phyloP scores from a whole-genome alignment of 805 yeast species.

The Yamadazyma philogaea region DNA sequence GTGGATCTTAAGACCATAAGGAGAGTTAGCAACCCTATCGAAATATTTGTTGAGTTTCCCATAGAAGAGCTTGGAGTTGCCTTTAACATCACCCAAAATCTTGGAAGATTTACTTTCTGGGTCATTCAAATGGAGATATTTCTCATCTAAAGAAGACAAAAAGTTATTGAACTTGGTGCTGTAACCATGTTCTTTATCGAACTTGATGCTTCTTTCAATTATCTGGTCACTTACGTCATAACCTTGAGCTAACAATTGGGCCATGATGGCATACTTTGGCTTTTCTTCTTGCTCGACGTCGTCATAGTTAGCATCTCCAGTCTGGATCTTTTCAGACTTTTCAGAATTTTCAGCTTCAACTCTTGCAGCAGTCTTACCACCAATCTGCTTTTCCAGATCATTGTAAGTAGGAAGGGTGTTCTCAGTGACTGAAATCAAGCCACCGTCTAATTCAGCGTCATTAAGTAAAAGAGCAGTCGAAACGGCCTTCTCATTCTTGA shows the following conservation, averaged over 20 bases:
- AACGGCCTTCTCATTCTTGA: slow-evolving; percentile 58
- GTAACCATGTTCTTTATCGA: slow-evolving; percentile 64
- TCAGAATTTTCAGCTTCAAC: slow-evolving; percentile 21
- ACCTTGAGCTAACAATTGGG: slow-evolving; percentile 74
- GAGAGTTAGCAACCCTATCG: slow-evolving; percentile 43
- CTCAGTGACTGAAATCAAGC: slow-evolving; percentile 47
- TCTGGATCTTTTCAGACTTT: slow-evolving; percentile 2
- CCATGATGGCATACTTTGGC: slow-evolving; percentile 72
- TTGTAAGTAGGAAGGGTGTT: slow-evolving; percentile 8
- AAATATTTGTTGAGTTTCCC: slow-evolving; percentile 42
- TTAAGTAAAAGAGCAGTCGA: slow-evolving; percentile 67
- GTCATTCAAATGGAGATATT: slow-evolving; percentile 56
- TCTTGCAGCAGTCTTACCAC: slow-evolving; percentile 14
- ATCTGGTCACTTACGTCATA: slow-evolving; percentile 62
- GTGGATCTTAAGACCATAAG: slow-evolving; percentile 59
- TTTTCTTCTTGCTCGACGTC: slow-evolving; percentile 73
- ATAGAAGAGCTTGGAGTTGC: slow-evolving; percentile 19
- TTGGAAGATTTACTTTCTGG: slow-evolving; percentile 44
- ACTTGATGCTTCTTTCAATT: slow-evolving; percentile 55
- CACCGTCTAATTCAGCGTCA: slow-evolving; percentile 70
- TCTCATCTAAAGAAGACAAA: slow-evolving; percentile 51
- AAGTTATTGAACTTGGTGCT: slow-evolving; percentile 56
- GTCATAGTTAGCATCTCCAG: slow-evolving; percentile 32
- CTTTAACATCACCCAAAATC: slow-evolving; percentile 30
- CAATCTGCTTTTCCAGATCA: slow-evolving; percentile 12